These are phyloP conservation scores for Dictyophora rubrovolvata DNA, from an alignment of 768 basidiomycete species.

Conservation along the genomic window DNA sequence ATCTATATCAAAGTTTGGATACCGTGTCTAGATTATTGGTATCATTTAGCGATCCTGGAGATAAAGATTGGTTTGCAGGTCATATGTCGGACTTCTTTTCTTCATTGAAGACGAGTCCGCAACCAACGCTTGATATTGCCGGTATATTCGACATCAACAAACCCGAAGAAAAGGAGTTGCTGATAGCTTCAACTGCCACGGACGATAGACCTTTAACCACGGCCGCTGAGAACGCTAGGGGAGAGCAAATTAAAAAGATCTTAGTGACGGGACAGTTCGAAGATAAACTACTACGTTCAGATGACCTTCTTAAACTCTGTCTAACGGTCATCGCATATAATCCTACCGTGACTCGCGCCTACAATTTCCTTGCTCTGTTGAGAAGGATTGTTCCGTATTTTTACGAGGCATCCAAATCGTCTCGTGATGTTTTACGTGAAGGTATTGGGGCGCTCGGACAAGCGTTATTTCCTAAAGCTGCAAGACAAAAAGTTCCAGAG, in stretches of 20 bases:
- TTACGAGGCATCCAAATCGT: conserved; percentile 42
- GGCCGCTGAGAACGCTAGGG: conserved; percentile 20
- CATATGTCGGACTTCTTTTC: conserved; percentile 50
- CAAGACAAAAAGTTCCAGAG: conserved; percentile 36
- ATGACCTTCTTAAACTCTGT: conserved; percentile 60
- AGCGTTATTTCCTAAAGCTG: conserved; percentile 38
- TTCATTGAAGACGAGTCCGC: conserved; percentile 37
- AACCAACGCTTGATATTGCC: conserved; percentile 43
- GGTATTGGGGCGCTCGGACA: conserved; percentile 59
- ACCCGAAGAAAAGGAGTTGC: conserved; percentile 57
- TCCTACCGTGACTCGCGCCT: conserved; percentile 51
- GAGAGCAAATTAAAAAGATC: conserved; percentile 27
- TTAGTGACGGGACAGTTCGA: conserved; percentile 52
- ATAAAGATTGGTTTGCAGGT: conserved; percentile 42
- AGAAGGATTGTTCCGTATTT: conserved; percentile 46
- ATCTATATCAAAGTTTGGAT: conserved; percentile 66
- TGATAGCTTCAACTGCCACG: conserved; percentile 49
- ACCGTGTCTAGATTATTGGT: conserved; percentile 45
- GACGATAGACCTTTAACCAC: conserved; percentile 65
- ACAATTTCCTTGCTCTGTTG: conserved; percentile 58
- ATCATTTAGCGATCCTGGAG: conserved; percentile 29
- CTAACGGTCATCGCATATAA: conserved; percentile 76
- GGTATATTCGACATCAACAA: conserved; percentile 59
- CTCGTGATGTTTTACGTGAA: conserved; percentile 48
- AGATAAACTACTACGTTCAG: conserved; percentile 42